Percentiles rank a stretch among this genome's conserved stretches.
These are phyloP conservation scores for Suhomyces choctaworum DNA, from an alignment of 1,139 yeast species.

Conservation along the genomic window DNA sequence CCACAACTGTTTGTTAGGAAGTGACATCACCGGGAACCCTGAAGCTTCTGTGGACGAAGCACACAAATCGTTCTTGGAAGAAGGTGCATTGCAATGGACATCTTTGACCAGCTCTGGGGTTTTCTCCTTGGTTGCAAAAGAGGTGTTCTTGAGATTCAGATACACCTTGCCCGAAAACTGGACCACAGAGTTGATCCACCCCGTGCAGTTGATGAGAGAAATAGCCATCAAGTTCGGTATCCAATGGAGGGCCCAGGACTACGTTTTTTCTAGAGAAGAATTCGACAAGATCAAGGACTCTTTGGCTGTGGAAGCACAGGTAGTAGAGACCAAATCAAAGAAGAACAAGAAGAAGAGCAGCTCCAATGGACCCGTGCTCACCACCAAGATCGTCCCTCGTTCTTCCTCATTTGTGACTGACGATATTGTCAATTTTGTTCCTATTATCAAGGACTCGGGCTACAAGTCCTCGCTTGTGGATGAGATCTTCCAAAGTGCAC, in stretches of 20 bases:
- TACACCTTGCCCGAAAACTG: slow-evolving; percentile 53
- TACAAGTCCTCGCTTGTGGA: slow-evolving; percentile 70
- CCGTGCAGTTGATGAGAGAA: slow-evolving; percentile 62
- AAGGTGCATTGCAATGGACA: slow-evolving; percentile 45
- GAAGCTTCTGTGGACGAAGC: slow-evolving; percentile 42
- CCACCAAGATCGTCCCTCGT: slow-evolving; percentile 25
- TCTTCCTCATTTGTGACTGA: slow-evolving; percentile 50
- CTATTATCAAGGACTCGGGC: slow-evolving; percentile 69
- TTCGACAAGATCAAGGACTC: slow-evolving; percentile 35
- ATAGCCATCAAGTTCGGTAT: slow-evolving; percentile 80
- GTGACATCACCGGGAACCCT: slow-evolving; percentile 45
- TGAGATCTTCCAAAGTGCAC: slow-evolving; percentile 75
- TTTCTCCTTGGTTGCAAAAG: slow-evolving; percentile 42
- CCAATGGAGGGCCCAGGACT: slow-evolving; percentile 69
- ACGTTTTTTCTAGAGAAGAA: slow-evolving; percentile 48
- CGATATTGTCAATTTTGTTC: slow-evolving; percentile 71
- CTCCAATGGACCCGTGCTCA: slow-evolving; percentile 21
- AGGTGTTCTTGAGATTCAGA: slow-evolving; percentile 65
- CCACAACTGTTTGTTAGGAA: slow-evolving; percentile 71
- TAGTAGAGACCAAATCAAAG: slow-evolving; percentile 14
- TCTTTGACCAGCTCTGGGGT: slow-evolving; percentile 48
- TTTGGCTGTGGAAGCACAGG: slow-evolving; percentile 21
- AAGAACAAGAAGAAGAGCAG: slow-evolving; percentile 36
- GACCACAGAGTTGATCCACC: slow-evolving; percentile 34
- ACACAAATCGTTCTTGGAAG: slow-evolving; percentile 45